Evolutionary conservation across 306 rosid genomes (phyloP).

Genomic region (peach (Prunus persica)): Prunus_persica_NCBIv2 NC_034016.1:869501-870000

Average conservation of each 20-base stretch:
- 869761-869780: not conserved
- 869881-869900: not conserved
- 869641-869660: not conserved
- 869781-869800: slow-evolving; percentile 14
- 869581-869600: slow-evolving; percentile 1
- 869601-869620: not conserved
- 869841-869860: slow-evolving; percentile 3
- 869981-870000: slow-evolving; percentile 10
- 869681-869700: slow-evolving; percentile 8
- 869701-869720: slow-evolving; percentile 12
- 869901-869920: not conserved
- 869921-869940: not conserved
- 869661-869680: slow-evolving; percentile 6
- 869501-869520: slow-evolving; percentile 17
- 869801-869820: slow-evolving; percentile 9
- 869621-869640: slow-evolving; percentile 21
- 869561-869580: not conserved
- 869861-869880: slow-evolving; percentile 2
- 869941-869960: not conserved
- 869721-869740: slow-evolving; percentile 17
- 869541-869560: slow-evolving; percentile 24
- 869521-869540: slow-evolving; percentile 13
- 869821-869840: not conserved
- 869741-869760: slow-evolving; percentile 8
- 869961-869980: slow-evolving; percentile 17